These are phyloP conservation scores for Arthroderma uncinatum DNA, from an alignment of 2,329 filamentous ascomycete genomes.

Conservation along the genomic window DNA sequence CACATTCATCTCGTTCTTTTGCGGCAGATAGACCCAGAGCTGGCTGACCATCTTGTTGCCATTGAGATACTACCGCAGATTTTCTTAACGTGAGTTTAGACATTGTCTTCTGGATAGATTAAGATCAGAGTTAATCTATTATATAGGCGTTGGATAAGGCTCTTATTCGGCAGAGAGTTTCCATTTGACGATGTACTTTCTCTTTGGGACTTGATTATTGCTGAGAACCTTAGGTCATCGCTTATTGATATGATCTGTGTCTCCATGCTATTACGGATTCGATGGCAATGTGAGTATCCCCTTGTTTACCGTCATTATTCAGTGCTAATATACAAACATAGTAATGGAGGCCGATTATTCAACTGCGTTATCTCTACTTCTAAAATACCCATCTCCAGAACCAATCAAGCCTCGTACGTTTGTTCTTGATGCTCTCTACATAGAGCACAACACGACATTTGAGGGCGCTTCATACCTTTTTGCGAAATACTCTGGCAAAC, in stretches of 20 bases:
- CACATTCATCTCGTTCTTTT: conserved; percentile 77
- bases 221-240: conserved; percentile 67
- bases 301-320: conserved; percentile 13
- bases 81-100: conserved; percentile 66
- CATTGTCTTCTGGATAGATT: not conserved
- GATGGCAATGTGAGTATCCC: conserved; percentile 63
- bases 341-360: conserved; percentile 84
- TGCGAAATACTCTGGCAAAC: conserved; percentile 36
- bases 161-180: conserved; percentile 89
- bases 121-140: conserved; percentile 4
- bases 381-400: conserved; percentile 66
- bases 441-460: conserved; percentile 34
- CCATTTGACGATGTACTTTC: conserved; percentile 71
- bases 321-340: conserved; percentile 24
- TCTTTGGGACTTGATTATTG: conserved; percentile 87
- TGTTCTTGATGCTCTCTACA: conserved; percentile 65
- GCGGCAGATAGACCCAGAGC: conserved; percentile 66
- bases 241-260: conserved; percentile 86
- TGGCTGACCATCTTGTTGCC: conserved; percentile 66
- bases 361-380: conserved; percentile 63
- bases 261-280: conserved; percentile 81
- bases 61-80: conserved; percentile 93
- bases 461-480: conserved; percentile 36
- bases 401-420: conserved; percentile 63
- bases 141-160: conserved; percentile 73